Base-by-base conservation (phyloP, 1,284 basidiomycete genomes). In the Ganoderma meredithae region DNA sequence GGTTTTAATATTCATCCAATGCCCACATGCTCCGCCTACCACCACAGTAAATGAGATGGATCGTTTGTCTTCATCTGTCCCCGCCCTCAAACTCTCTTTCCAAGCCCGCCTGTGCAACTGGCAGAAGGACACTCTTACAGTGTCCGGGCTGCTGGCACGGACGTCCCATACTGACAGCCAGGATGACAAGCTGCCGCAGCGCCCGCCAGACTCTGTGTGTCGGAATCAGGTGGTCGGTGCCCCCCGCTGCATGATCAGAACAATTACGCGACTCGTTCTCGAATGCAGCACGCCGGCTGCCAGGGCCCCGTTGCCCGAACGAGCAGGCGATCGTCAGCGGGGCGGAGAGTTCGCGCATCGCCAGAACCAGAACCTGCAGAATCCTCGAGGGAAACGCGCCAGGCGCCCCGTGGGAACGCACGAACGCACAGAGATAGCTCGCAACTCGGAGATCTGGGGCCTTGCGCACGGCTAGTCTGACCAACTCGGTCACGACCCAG, bases 331-430 rank as follows among this genome's bases (percentile, higher is more conserved):
- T 69, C 65, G 63, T 70, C 69, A 66, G 65, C 55, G 61, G 63
- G 56, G 61, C 63, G 69, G 71, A 72, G 71, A 72, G 69, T 72
- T 72, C 69, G 69, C 71, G 67, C 63, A 63, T 59, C 41, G 59
- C 39, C 53, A 63, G 67, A 67, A 64, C 39, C 53, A 63, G 67
- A 67, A 64, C 69, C 67, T 67, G 67, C 63, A 69, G 69, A 70
- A 65, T 58, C 69, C 69, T 72, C 71, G 71, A 72, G 71, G 67
- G 65, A 62, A 70, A 62, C 40, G 61, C 65, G 67, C 66, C 58
- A 39, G 56, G 64, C 22, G 66, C 64, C 49, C 62, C 70, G 70
- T 71, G 70, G 66, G 70, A 71, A 41, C 55, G 69, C 53, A 9
- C 60, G 68, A 71, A 41, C 47, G 69, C 53, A 9, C 60, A 67